A percentile compares a stretch with the other conserved stretches of the same genome.
Evolutionary conservation across 208 protist species (phyloP).

Genomic region (Trichomonas vaginalis): DNA sequence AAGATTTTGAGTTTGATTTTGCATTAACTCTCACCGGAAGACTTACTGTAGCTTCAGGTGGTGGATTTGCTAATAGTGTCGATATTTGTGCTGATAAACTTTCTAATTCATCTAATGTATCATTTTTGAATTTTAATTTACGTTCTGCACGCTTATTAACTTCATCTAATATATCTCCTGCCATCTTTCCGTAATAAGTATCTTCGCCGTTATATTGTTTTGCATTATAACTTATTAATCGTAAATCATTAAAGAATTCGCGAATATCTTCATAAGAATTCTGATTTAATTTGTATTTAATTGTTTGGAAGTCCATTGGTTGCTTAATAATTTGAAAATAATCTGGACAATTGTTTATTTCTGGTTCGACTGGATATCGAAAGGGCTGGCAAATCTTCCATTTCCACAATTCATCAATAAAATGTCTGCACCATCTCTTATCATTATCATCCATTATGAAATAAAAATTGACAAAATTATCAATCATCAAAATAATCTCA

Average conservation of each 20-base stretch:
- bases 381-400: background rate
- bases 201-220: background rate
- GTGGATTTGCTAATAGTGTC: background rate
- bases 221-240: background rate
- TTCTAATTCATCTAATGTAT: background rate
- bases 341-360: background rate
- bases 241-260: background rate
- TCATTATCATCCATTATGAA: background rate
- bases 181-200: background rate
- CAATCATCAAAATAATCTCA: no score
- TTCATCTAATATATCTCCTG: background rate
- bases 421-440: background rate
- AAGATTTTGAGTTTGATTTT: background rate
- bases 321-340: background rate
- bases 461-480: no score
- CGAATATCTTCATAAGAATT: background rate
- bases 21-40: background rate
- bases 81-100: background rate
- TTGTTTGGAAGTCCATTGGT: background rate
- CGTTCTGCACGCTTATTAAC: background rate
- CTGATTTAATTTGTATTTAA: background rate
- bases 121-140: background rate
- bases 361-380: background rate
- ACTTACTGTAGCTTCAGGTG: background rate
- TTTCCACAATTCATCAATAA: background rate